Percentiles rank a stretch among this genome's conserved stretches.
Evolutionary conservation across 768 basidiomycete genomes (phyloP).

Genomic region (Lanmaoa pseudosensibilis): DNA sequence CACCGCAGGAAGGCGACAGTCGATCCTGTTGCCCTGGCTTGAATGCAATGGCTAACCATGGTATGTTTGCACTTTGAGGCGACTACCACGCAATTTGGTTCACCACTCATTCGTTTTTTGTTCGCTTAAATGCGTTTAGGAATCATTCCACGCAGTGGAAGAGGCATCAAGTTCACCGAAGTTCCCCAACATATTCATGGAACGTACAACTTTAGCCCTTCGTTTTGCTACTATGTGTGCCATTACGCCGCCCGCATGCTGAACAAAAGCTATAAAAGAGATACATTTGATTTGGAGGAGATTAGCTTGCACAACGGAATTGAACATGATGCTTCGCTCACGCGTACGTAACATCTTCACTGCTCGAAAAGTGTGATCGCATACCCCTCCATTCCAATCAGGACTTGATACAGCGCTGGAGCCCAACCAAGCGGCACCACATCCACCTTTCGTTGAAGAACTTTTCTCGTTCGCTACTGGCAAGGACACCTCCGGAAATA

Average conservation of each 20-base stretch:
- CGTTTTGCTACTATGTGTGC: constrained; percentile 64
- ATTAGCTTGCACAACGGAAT: constrained; percentile 12
- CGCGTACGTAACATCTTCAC: constrained; percentile 18
- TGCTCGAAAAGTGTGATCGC: not conserved
- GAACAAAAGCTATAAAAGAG: constrained; percentile 52
- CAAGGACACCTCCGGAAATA: constrained; percentile 47
- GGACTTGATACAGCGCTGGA: constrained; percentile 52
- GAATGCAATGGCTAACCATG: constrained; percentile 81
- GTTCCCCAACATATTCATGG: constrained; percentile 39
- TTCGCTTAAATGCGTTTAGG: constrained; percentile 14
- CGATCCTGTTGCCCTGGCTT: constrained; percentile 69
- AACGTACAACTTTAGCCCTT: constrained; percentile 69
- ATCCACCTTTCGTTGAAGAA: constrained; percentile 52
- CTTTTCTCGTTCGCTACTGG: constrained; percentile 61
- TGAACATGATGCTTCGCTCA: constrained; percentile 21
- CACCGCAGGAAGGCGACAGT: constrained; percentile 62
- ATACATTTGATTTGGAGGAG: constrained; percentile 59
- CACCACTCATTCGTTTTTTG: not conserved
- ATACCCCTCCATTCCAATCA: constrained; percentile 24
- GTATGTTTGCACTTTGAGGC: constrained; percentile 53
- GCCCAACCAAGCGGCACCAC: constrained; percentile 53
- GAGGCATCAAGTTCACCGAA: constrained; percentile 58
- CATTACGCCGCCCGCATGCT: constrained; percentile 58
- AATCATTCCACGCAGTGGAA: constrained; percentile 61
- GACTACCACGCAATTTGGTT: not conserved